A percentile compares a stretch with the other conserved stretches of the same genome.
These are phyloP conservation scores for Cyclotella kingstonii DNA, from an alignment of 108 stramenopile genomes.

Conservation along the genomic window DNA sequence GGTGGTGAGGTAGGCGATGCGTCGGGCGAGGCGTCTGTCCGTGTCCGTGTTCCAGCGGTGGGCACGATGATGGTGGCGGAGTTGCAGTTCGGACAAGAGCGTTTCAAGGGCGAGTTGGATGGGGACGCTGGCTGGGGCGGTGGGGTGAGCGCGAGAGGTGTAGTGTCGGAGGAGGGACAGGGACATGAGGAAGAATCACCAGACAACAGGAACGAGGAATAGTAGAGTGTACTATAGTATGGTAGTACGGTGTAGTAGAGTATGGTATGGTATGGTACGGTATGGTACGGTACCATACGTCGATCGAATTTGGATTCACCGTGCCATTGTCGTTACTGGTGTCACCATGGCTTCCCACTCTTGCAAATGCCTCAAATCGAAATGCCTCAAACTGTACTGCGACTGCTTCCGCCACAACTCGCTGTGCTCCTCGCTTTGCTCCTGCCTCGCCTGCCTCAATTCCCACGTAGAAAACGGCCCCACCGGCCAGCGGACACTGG, in stretches of 20 bases:
- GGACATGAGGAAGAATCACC: too few species aligned
- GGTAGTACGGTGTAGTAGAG: too few species aligned
- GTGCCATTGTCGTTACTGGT: too few species aligned
- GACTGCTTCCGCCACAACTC: constrained; percentile 66
- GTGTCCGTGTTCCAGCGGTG: constrained; percentile 44
- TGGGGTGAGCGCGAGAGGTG: constrained; percentile 66
- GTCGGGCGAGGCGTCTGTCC: constrained; percentile 41
- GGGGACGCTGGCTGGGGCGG: constrained; percentile 36
- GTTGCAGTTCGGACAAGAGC: constrained; percentile 52
- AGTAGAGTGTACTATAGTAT: too few species aligned
- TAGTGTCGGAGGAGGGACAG: constrained; percentile 30
- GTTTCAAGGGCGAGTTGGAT: constrained; percentile 49
- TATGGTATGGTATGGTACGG: too few species aligned
- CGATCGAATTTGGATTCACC: too few species aligned
- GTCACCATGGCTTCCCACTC: not conserved
- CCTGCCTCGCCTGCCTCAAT: constrained; percentile 27
- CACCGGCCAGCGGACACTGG: constrained; percentile 17
- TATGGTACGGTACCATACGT: too few species aligned
- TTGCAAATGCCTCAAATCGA: constrained; percentile 67
- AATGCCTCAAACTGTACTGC: constrained; percentile 82
- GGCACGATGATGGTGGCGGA: constrained; percentile 42
- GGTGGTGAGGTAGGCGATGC: constrained; percentile 23
- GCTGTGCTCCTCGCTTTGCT: constrained; percentile 43
- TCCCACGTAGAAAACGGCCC: constrained; percentile 10
- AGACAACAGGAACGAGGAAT: too few species aligned